Base-by-base conservation (phyloP, 1,139 yeast species). In the Tardiomyces digboiensis region DNA sequence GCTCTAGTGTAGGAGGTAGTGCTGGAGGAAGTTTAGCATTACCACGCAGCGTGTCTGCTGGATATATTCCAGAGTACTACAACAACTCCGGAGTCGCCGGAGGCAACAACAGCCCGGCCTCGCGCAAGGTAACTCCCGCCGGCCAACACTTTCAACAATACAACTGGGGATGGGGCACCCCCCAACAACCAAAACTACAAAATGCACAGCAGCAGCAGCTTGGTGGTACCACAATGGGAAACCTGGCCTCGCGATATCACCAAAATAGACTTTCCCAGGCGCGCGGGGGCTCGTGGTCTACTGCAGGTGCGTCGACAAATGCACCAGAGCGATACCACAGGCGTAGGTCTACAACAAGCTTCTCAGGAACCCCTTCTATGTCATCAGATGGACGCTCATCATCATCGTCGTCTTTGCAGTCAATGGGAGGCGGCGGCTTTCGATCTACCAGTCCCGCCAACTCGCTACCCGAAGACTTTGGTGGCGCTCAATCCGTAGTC, bases 251-350 rank as follows among this genome's bases (percentile, higher is more conserved):
- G 33, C 5, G 33, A 8, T 26, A 26, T 16, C 33, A 26, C 33
- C 33, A 26, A n/a, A 26, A 26, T n/a, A 26, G 33, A 8, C 33
- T 26, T n/a, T 26, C 33, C 16, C 33, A 26, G 10, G 12, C 33
- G 33, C 33, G 33, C 10, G 33, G 16, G 3, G 14, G 33, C 10
- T 4, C n/a, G n/a, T n/a, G n/a, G n/a, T n/a, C n/a, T n/a, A 7
- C 46, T 49, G 12, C 47, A 49, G 37, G n/a, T n/a, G n/a, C n/a
- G n/a, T n/a, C n/a, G n/a, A n/a, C 33, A 5, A 26, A 47, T 13
- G 49, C 49, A 36, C 64, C 64, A 16, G 62, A 55, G 40, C 46
- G 64, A 18, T 60, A 60, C 42, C 62, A 60, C 44, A 56, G 64
- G 18, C 48, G 59, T 41, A 52, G 51, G 46, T 55, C 54, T 10